phyloP scores from a whole-genome alignment of 148 eudicot genomes.

The Mesembryanthemum crystallinum region DNA sequence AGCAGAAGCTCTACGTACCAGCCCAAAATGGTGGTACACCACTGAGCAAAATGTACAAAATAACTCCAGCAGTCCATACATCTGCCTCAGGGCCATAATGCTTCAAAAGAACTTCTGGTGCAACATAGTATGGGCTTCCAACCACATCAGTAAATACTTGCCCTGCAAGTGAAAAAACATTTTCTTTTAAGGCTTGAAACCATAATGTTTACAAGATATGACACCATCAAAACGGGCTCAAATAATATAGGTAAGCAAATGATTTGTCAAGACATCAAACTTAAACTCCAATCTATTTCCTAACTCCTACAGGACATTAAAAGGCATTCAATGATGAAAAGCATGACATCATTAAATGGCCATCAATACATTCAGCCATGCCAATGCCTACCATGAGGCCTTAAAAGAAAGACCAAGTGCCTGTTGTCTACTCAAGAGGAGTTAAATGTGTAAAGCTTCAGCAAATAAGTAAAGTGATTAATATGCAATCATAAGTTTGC shows the following conservation, averaged over 20 bases:
- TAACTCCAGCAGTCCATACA: constrained; percentile 99
- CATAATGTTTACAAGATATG: not conserved
- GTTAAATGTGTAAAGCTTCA: not conserved
- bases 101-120: constrained; percentile 96
- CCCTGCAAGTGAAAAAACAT: constrained; percentile 48
- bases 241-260: not conserved
- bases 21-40: constrained; percentile 99
- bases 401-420: not conserved
- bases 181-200: constrained; percentile 6
- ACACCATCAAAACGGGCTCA: constrained; percentile 1
- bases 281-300: not conserved
- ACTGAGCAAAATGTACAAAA: constrained; percentile 87
- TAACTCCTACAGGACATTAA: not conserved
- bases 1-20: constrained; percentile 41
- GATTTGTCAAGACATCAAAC: constrained; percentile 8
- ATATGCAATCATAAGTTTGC: constrained; percentile 6
- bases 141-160: constrained; percentile 90
- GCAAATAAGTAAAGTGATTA: not conserved
- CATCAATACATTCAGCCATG: not conserved
- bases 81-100: constrained; percentile 95
- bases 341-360: not conserved
- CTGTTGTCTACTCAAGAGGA: not conserved
- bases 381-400: not conserved
- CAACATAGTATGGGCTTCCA: constrained; percentile 98
- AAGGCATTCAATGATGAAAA: not conserved